Evolutionary conservation across 1,139 yeast genomes (phyloP).

Genomic region (Suhomyces atakaporum): DNA sequence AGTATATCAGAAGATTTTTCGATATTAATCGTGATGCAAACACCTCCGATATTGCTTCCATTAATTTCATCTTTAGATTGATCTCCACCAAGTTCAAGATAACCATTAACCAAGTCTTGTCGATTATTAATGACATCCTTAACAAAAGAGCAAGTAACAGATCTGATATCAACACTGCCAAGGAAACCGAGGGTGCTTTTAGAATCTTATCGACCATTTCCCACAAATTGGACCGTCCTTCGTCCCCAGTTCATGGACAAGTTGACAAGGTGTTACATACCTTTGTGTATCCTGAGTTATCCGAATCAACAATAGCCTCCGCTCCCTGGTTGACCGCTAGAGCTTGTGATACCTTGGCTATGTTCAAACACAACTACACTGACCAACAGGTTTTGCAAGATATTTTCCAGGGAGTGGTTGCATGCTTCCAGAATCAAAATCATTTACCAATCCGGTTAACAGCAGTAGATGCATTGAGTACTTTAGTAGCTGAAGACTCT

Average conservation of each 20-base stretch:
- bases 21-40: slow-evolving; percentile 71
- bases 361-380: slow-evolving; percentile 42
- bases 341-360: slow-evolving; percentile 57
- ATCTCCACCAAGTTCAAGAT: slow-evolving; percentile 50
- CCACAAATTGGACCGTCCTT: slow-evolving; percentile 38
- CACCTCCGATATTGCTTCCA: slow-evolving; percentile 81
- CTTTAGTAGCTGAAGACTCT: slow-evolving; percentile 48
- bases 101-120: slow-evolving; percentile 43
- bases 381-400: slow-evolving; percentile 45
- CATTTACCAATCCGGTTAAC: slow-evolving; percentile 55
- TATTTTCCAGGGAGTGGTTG: slow-evolving; percentile 47
- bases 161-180: slow-evolving; percentile 34
- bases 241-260: slow-evolving; percentile 48
- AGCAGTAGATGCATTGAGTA: slow-evolving; percentile 55
- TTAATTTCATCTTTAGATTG: slow-evolving; percentile 64
- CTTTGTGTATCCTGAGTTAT: slow-evolving; percentile 50
- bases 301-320: slow-evolving; percentile 29
- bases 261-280: slow-evolving; percentile 47
- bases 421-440: slow-evolving; percentile 43
- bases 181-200: slow-evolving; percentile 53
- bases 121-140: slow-evolving; percentile 54
- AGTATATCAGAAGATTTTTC: slow-evolving; percentile 67
- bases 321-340: slow-evolving; percentile 56
- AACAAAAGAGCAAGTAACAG: slow-evolving; percentile 39
- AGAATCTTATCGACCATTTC: slow-evolving; percentile 50